Percentiles rank a stretch among this genome's conserved stretches.
Conservation (phyloP, 2,329 filamentous ascomycete genomes). For the Taxawa tesnikishii region DNA sequence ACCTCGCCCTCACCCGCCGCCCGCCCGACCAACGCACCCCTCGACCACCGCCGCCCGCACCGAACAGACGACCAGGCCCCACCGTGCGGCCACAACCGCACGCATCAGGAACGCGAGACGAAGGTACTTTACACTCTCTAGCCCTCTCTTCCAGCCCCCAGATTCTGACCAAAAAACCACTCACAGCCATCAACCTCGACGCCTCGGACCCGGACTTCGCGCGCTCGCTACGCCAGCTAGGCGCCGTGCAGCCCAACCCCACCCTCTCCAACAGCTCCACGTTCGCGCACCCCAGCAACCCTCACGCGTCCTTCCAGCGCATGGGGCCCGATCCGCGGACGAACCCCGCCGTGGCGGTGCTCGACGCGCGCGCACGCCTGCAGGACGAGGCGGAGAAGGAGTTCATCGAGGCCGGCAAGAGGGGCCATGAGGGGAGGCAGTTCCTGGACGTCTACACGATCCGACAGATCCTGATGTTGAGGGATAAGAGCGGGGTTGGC, state of each 20-base stretch:
- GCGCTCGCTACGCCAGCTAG: slow-evolving; percentile 61
- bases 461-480: slow-evolving; percentile 19
- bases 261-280: slow-evolving; percentile 46
- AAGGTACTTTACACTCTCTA: too few relatives aligned
- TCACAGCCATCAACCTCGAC: slow-evolving; percentile 46
- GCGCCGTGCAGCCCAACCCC: slow-evolving; percentile 45
- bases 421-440: slow-evolving; percentile 27
- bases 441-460: slow-evolving; percentile 33
- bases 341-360: slow-evolving; percentile 44
- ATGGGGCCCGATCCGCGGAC: slow-evolving; percentile 20
- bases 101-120: too few relatives aligned
- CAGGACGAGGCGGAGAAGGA: slow-evolving; percentile 42
- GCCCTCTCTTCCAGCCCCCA: too few relatives aligned
- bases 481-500: slow-evolving; percentile 17
- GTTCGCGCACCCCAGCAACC: slow-evolving; percentile 24
- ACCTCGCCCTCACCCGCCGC: too few relatives aligned
- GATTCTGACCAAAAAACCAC: too few relatives aligned
- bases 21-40: too few relatives aligned
- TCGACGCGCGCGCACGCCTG: slow-evolving; percentile 39
- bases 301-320: slow-evolving; percentile 21
- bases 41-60: too few relatives aligned
- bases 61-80: too few relatives aligned
- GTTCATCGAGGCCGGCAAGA: slow-evolving; percentile 30
- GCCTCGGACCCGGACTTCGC: slow-evolving; percentile 56
- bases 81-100: too few relatives aligned